A percentile compares a stretch with the other conserved stretches of the same genome.
phyloP scores from a whole-genome alignment of 768 basidiomycete species.

The Pleurotus ostreatus region DNA sequence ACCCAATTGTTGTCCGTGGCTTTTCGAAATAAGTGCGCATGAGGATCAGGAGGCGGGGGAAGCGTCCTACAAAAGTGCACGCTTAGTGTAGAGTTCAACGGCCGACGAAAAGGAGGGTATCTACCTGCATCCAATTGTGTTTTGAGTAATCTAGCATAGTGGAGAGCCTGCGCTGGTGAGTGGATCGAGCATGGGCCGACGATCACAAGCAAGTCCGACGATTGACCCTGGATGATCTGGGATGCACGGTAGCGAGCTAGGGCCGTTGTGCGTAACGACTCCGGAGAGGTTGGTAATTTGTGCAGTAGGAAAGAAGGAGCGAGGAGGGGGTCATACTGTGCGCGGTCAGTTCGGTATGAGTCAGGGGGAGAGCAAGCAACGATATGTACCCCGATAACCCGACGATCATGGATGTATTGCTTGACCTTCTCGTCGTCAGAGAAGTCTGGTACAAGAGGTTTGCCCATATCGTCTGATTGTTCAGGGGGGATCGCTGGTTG shows the following conservation, averaged over 20 bases:
- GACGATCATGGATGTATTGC: conserved; percentile 75
- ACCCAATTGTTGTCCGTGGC: conserved; percentile 92
- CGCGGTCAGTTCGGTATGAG: too few species aligned
- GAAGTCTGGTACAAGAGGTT: conserved; percentile 55
- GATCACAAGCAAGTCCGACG: conserved; percentile 1
- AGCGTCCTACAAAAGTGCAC: background rate
- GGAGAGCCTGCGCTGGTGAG: conserved; percentile 4
- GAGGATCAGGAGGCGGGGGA: conserved; percentile 71
- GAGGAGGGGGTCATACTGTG: conserved; percentile 83
- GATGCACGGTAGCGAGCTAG: conserved; percentile 76
- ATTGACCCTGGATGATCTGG: conserved; percentile 1
- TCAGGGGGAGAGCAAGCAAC: too few species aligned
- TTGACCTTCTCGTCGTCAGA: conserved; percentile 61
- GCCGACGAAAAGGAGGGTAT: background rate
- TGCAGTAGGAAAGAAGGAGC: conserved; percentile 89
- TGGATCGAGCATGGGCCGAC: conserved; percentile 7
- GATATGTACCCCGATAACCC: conserved; percentile 52
- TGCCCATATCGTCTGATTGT: too few species aligned
- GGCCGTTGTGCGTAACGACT: conserved; percentile 74
- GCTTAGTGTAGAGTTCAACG: background rate
- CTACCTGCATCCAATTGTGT: background rate
- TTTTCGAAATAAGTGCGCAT: conserved; percentile 99
- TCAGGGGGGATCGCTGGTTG: too few species aligned
- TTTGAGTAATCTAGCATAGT: conserved; percentile 2
- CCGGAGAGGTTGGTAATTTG: conserved; percentile 67